Percentiles rank a stretch among this genome's conserved stretches.
phyloP scores from a whole-genome alignment of 2,329 filamentous ascomycete species.

The Lomentospora prolificans region DNA sequence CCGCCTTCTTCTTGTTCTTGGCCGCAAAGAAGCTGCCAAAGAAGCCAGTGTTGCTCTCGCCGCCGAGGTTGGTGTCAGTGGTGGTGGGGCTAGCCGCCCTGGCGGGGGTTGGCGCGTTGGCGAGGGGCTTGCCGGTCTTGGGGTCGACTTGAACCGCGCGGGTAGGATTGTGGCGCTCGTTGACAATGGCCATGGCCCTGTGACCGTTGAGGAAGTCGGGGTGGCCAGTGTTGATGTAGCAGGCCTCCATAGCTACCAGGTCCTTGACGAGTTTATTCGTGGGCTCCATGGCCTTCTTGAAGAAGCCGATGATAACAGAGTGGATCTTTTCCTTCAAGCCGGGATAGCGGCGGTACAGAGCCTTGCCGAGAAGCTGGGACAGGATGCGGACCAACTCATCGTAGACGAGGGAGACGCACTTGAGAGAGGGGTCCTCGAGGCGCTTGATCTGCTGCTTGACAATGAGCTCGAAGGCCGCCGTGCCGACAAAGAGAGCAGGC shows the following conservation, averaged over 20 bases:
- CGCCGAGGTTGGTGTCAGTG: constrained; percentile 29
- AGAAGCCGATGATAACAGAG: constrained; percentile 81
- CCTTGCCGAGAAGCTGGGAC: constrained; percentile 77
- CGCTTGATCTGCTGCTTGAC: constrained; percentile 98
- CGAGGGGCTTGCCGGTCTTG: constrained; percentile 93
- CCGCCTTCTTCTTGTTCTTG: constrained; percentile 99
- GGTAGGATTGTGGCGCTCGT: constrained; percentile 71
- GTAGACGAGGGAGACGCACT: constrained; percentile 95
- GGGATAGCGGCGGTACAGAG: constrained; percentile 89
- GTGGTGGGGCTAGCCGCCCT: constrained; percentile 69
- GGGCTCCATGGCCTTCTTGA: constrained; percentile 97
- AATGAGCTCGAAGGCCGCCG: constrained; percentile 95
- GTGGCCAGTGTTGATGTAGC: constrained; percentile 97
- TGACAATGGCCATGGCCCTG: constrained; percentile 93
- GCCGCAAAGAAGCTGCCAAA: constrained; percentile 98
- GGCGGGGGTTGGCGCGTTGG: constrained; percentile 52
- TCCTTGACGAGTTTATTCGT: constrained; percentile 95
- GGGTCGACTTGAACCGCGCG: constrained; percentile 95
- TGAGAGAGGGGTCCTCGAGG: constrained; percentile 89
- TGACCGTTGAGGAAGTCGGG: constrained; percentile 97
- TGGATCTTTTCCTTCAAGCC: constrained; percentile 94
- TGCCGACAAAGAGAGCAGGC: constrained; percentile 91
- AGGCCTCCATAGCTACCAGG: constrained; percentile 88
- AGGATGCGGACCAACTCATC: constrained; percentile 96
- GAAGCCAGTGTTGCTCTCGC: constrained; percentile 62